These are phyloP conservation scores for Naganishia sp. DNA, from an alignment of 1,284 basidiomycete species.

Conservation along the genomic window DNA sequence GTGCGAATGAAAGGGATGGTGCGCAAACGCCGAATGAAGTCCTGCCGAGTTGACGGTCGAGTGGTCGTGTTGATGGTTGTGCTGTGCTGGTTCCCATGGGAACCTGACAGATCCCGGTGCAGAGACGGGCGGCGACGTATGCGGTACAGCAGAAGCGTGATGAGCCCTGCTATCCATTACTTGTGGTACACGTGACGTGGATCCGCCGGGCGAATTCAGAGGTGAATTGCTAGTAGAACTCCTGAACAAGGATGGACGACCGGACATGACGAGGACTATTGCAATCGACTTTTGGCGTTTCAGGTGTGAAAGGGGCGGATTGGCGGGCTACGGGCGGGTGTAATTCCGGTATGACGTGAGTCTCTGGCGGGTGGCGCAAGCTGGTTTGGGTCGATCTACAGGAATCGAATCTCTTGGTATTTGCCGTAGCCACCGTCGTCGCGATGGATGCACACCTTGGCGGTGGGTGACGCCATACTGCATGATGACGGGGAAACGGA, in stretches of 20 bases:
- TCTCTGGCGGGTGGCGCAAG: background rate
- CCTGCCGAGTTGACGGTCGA: conserved; percentile 25
- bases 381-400: background rate
- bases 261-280: background rate
- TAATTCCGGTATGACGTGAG: conserved; percentile 3
- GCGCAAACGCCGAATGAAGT: conserved; percentile 30
- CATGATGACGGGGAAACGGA: conserved; percentile 1
- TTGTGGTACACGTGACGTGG: conserved; percentile 6
- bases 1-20: conserved; percentile 21
- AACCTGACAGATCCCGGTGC: conserved; percentile 23
- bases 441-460: conserved; percentile 1
- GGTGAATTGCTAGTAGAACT: background rate
- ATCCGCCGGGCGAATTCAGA: conserved; percentile 1
- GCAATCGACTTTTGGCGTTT: conserved; percentile 14
- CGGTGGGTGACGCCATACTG: background rate
- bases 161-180: conserved; percentile 3
- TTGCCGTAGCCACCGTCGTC: background rate
- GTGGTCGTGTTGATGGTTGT: conserved; percentile 17
- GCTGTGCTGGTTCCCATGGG: conserved; percentile 28
- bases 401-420: background rate
- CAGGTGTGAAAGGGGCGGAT: conserved; percentile 12
- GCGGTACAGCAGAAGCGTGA: background rate
- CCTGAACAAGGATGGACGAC: conserved; percentile 16
- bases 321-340: background rate
- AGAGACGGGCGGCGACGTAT: conserved; percentile 4